A percentile compares a stretch with the other conserved stretches of the same genome.
Evolutionary conservation across 2,329 filamentous ascomycete species (phyloP).

Genomic region (Talaromyces piceae): DNA sequence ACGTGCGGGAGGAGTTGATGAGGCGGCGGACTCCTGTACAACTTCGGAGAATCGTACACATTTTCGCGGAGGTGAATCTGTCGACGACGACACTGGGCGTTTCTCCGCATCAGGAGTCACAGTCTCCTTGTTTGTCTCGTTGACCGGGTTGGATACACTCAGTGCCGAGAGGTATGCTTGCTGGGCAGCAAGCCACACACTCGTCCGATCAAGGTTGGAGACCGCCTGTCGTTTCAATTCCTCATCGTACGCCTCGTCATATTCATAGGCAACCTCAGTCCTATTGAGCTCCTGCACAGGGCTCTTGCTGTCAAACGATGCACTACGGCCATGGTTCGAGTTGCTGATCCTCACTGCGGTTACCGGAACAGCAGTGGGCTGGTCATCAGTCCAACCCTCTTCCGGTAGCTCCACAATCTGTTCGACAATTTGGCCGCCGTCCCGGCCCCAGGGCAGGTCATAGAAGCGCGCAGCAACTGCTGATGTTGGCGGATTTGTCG

Average conservation of each 20-base stretch:
- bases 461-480: slow-evolving; percentile 92
- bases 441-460: slow-evolving; percentile 64
- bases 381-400: slow-evolving; percentile 28
- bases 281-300: slow-evolving; percentile 47
- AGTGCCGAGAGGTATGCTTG: slow-evolving; percentile 66
- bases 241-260: slow-evolving; percentile 66
- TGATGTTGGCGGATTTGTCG: slow-evolving; percentile 63
- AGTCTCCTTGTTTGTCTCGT: slow-evolving; percentile 34
- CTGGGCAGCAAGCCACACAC: slow-evolving; percentile 78
- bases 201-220: slow-evolving; percentile 75
- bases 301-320: slow-evolving; percentile 24
- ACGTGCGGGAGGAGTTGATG: slow-evolving; percentile 27
- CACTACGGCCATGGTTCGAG: slow-evolving; percentile 1
- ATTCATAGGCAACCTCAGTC: slow-evolving; percentile 61
- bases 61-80: slow-evolving; percentile 19
- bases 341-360: slow-evolving; percentile 43
- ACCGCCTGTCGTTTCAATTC: slow-evolving; percentile 64
- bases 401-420: slow-evolving; percentile 56
- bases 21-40: slow-evolving; percentile 28
- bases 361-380: slow-evolving; percentile 26
- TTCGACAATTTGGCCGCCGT: slow-evolving; percentile 50
- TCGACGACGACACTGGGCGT: slow-evolving; percentile 16
- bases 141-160: slow-evolving; percentile 46
- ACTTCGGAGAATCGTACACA: slow-evolving; percentile 26
- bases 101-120: slow-evolving; percentile 13